Conservation (phyloP, 306 rosid species). For the Sesbania bispinosa region DNA sequence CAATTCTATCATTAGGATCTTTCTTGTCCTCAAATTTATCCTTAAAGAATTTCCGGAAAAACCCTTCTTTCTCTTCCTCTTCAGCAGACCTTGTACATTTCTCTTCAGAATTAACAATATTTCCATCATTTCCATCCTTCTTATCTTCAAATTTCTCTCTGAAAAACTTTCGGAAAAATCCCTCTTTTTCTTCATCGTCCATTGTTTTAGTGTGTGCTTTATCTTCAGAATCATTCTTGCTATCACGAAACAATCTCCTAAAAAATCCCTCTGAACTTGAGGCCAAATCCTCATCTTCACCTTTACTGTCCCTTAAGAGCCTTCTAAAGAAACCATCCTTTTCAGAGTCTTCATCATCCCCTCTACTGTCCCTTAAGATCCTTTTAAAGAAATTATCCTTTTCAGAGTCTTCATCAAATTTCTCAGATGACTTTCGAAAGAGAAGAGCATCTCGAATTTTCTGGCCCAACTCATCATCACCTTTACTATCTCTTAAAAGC, state of each 20-base stretch:
- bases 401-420: slow-evolving; percentile 67
- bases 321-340: slow-evolving; percentile 84
- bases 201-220: slow-evolving; percentile 37
- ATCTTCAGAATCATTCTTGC: slow-evolving; percentile 70
- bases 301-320: slow-evolving; percentile 70
- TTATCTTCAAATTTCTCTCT: slow-evolving; percentile 81
- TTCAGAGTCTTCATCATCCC: slow-evolving; percentile 66
- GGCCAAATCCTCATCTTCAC: slow-evolving; percentile 72
- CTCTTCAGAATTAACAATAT: slow-evolving; percentile 46
- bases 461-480: slow-evolving; percentile 71
- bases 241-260: slow-evolving; percentile 86
- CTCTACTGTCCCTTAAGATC: slow-evolving; percentile 72
- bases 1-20: slow-evolving; percentile 61
- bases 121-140: slow-evolving; percentile 57
- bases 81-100: slow-evolving; percentile 56
- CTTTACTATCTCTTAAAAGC: slow-evolving; percentile 75
- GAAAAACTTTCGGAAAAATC: slow-evolving; percentile 71
- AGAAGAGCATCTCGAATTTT: slow-evolving; percentile 73
- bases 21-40: slow-evolving; percentile 80
- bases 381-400: slow-evolving; percentile 84
- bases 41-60: slow-evolving; percentile 66
- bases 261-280: slow-evolving; percentile 85
- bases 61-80: slow-evolving; percentile 89
- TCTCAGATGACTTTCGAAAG: slow-evolving; percentile 74
- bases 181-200: slow-evolving; percentile 83